Evolutionary conservation across 345 rosid genomes (phyloP).

Genomic region (Camelina laxa): DNA sequence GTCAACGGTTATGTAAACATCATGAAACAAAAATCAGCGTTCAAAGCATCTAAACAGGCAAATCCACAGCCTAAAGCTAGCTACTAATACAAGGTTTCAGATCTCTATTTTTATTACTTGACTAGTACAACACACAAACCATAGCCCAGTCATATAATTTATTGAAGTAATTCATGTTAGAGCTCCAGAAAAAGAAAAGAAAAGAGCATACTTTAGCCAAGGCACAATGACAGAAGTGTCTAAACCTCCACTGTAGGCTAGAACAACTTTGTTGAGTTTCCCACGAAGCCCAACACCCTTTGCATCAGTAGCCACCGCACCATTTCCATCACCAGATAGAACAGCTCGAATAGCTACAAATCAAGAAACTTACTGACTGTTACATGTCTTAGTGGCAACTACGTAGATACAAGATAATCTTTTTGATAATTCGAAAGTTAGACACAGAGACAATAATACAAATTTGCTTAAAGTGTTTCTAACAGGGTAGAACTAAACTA

Average conservation of each 20-base stretch:
- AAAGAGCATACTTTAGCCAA: background rate
- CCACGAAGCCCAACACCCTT: background rate
- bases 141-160: background rate
- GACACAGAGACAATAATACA: no score
- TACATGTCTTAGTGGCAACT: no score
- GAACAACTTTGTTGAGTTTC: background rate
- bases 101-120: background rate
- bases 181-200: background rate
- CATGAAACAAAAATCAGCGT: background rate
- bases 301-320: background rate
- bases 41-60: background rate
- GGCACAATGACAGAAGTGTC: background rate
- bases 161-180: background rate
- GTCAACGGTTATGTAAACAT: background rate
- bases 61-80: no score
- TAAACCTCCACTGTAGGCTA: background rate
- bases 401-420: no score
- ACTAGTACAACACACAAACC: background rate
- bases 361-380: no score
- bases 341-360: no score
- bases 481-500: no score
- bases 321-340: no score
- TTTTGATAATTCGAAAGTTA: no score
- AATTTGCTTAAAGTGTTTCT: no score
- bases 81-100: background rate